Base-by-base conservation (phyloP, 306 rosid genomes). In the Gleditsia sinensis region DNA sequence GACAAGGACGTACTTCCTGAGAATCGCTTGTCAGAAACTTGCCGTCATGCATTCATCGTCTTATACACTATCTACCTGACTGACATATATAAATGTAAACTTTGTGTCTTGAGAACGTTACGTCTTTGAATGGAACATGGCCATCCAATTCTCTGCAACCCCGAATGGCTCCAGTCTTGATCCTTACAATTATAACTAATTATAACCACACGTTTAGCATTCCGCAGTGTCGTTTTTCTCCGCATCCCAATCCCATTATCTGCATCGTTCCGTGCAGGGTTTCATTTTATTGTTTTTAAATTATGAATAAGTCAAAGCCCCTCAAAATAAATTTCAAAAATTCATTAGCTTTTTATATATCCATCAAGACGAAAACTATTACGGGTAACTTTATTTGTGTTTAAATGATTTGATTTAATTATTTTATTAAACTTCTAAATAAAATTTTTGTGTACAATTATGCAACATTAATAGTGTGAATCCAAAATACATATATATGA, bases 161-260 rank as follows among this genome's bases (percentile, higher is more conserved):
- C n/a, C n/a, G n/a, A n/a, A n/a, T n/a, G n/a, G n/a, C n/a, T n/a
- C n/a, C n/a, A n/a, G n/a, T n/a, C n/a, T n/a, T n/a, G n/a, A n/a
- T n/a, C n/a, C n/a, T n/a, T n/a, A n/a, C n/a, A n/a, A n/a, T n/a
- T n/a, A n/a, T n/a, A n/a, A n/a, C n/a, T n/a, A 76, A 65, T 49
- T 34, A 58, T 72, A 46, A 57, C 37, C 79, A 77, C 79, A 58
- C 78, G 49, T 66, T 72, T 66, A 72, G 51, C 43, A 40, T 72
- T 72, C 28, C 16, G 48, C 85, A 72, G 42, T 76, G 67, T 1
- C 85, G 79, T 61, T 72, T 82, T 72, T n/a, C n/a, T 77, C 82
- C 79, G 72, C 85, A 30, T 72, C 82, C 64, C 78, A 36, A 24
- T 77, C 85, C 65, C 71, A 36, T n/a, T n/a, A 27, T 71, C 71